Percentiles rank a stretch among this genome's conserved stretches.
These are phyloP conservation scores for Neospermospora avenae DNA, from an alignment of 2,329 filamentous ascomycete species.

Conservation along the genomic window DNA sequence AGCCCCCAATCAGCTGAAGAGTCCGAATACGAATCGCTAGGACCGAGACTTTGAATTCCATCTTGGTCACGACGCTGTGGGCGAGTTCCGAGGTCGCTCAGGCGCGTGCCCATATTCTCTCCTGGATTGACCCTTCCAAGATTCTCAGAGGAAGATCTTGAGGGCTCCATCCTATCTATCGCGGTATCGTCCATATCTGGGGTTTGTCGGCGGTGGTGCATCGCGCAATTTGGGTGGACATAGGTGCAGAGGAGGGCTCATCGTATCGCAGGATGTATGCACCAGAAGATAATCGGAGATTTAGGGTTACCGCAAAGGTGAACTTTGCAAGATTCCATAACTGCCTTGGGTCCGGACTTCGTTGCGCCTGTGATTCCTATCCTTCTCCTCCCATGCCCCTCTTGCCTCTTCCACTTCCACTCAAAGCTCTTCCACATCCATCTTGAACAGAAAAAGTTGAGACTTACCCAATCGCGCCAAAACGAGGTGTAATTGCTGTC, in stretches of 20 bases:
- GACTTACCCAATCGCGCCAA: slow-evolving; percentile 96
- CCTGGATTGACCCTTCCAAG: not conserved
- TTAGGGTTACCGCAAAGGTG: not conserved
- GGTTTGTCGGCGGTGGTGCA: not conserved
- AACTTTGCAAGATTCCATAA: not conserved
- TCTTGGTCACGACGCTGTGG: not conserved
- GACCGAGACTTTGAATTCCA: not conserved
- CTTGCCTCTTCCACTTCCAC: not conserved
- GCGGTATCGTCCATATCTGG: not conserved
- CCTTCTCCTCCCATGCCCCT: too few species aligned
- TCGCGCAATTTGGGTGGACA: not conserved
- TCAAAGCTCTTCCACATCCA: not conserved
- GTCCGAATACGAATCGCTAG: not conserved
- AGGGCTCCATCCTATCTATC: slow-evolving; percentile 1
- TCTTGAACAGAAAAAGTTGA: slow-evolving; percentile 12
- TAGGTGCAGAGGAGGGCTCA: not conserved
- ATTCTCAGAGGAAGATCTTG: not conserved
- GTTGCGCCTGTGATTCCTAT: not conserved
- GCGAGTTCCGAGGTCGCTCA: not conserved
- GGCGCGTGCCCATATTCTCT: not conserved
- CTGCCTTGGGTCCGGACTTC: not conserved
- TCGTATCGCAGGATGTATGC: not conserved
- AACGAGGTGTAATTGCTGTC: slow-evolving; percentile 99
- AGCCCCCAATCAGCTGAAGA: not conserved
- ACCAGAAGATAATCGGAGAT: not conserved